Base-by-base conservation (phyloP, 2,329 filamentous ascomycete genomes). In the Albifimbria verrucaria region DNA sequence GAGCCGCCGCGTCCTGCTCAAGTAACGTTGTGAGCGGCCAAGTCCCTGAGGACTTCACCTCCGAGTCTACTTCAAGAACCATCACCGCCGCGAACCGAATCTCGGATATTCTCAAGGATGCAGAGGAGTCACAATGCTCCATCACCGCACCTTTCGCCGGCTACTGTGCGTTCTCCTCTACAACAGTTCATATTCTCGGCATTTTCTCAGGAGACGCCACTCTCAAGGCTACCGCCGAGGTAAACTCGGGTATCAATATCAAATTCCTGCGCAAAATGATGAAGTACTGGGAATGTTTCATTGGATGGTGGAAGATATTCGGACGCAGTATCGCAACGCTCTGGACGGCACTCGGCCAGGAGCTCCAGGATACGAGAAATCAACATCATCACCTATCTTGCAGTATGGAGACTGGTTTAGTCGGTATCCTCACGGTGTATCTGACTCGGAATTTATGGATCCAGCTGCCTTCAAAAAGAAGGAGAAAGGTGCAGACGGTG, bases 361-460 rank as follows among this genome's bases (percentile, higher is more conserved):
- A 10, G 77, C 77, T n/a, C 70, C 77, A 57, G 67, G 73, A 55
- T 68, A 69, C 52, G 73, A 79, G 51, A 73, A 74, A 43, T 73
- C 78, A 15, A 70, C 74, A 9, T 72, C 80, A 5, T 80, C 82
- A 6, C 80, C 81, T 9, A 89, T 97, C 62, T 92, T 96, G 69
- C 93, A 97, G 64, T 97, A 97, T 62, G 92, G 92, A 49, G 94
- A 97, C 71, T 97, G 94, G 94, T 97, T 97, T 64, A 89, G 94
- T 65, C 84, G 89, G 59, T 97, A 97, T 67, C 94, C 94, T 1
- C 89, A 96, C 62, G 94, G 94, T 2, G 90, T 97, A 17, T 90
- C 90, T 3, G 85, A 90, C 55, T 81, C 86, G 2, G 91, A 96
- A 64, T 94, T 90, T 70, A 86, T 91, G 62, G 90, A 94, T 59